A percentile compares a stretch with the other conserved stretches of the same genome.
phyloP scores from a whole-genome alignment of 2,329 filamentous ascomycete species.

The Penicillium sp. region DNA sequence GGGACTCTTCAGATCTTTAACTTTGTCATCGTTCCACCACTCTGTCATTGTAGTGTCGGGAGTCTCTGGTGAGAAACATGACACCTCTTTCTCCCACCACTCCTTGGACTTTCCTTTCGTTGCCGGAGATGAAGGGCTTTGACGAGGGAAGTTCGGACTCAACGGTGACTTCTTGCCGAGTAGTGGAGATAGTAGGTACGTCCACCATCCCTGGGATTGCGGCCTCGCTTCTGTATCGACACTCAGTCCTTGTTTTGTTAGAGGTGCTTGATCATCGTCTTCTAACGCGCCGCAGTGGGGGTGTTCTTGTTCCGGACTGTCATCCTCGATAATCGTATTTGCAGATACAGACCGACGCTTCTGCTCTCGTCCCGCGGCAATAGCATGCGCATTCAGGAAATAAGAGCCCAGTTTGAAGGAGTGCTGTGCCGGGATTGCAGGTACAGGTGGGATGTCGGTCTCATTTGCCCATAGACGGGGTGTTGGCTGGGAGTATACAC shows the following conservation, averaged over 20 bases:
- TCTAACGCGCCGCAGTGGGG: neutral
- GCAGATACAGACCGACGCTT: conserved; percentile 35
- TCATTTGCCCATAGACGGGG: conserved; percentile 27
- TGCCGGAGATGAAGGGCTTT: neutral
- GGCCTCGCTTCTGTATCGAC: conserved; percentile 40
- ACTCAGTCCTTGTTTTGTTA: conserved; percentile 28
- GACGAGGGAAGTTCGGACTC: conserved; percentile 23
- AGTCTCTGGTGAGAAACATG: conserved; percentile 32
- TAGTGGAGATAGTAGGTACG: conserved; percentile 46
- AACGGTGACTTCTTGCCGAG: conserved; percentile 33
- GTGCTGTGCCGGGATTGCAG: conserved; percentile 39
- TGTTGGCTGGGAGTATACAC: conserved; percentile 45
- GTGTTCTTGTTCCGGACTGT: conserved; percentile 14
- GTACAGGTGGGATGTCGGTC: conserved; percentile 40
- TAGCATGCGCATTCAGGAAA: conserved; percentile 16
- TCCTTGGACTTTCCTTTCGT: conserved; percentile 1
- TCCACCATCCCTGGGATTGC: conserved; percentile 52
- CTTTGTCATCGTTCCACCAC: conserved; percentile 8
- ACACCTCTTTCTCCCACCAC: conserved; percentile 21
- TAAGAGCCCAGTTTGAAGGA: conserved; percentile 10
- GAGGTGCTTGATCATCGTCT: conserved; percentile 28
- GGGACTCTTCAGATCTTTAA: conserved; percentile 2
- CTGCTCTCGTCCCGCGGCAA: conserved; percentile 20
- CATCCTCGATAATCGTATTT: conserved; percentile 40
- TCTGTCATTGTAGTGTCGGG: conserved; percentile 22